phyloP scores from a whole-genome alignment of 2,329 filamentous ascomycete species.

The Tolypocladium pustulatum region DNA sequence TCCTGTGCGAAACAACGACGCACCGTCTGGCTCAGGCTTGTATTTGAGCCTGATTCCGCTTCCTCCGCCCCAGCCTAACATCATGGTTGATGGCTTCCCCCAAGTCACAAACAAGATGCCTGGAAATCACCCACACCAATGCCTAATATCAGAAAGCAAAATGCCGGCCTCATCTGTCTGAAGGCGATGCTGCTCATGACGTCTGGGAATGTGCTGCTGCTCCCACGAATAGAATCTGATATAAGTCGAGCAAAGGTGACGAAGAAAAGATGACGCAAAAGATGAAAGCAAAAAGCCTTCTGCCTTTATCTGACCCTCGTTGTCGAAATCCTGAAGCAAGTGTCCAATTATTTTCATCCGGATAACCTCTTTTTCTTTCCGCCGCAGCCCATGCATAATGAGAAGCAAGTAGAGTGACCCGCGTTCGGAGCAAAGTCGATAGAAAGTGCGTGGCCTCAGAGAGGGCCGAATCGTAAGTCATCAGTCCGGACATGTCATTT shows the following conservation, averaged over 20 bases:
- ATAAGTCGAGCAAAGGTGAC: not conserved
- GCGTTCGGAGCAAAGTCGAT: not conserved
- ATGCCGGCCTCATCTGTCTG: not conserved
- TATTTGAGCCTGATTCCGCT: not conserved
- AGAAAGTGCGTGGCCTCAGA: not conserved
- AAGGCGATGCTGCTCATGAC: not conserved
- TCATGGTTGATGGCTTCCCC: not conserved
- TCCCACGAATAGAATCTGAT: not conserved
- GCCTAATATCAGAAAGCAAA: not conserved
- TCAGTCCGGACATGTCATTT: not conserved
- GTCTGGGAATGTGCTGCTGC: not conserved
- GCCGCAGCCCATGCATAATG: not conserved
- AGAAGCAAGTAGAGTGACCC: not conserved
- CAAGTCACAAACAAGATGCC: not conserved
- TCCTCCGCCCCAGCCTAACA: not conserved
- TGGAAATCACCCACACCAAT: not conserved
- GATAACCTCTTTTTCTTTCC: not conserved
- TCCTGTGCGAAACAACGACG: not conserved
- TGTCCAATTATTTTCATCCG: constrained; percentile 1
- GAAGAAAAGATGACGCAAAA: not conserved
- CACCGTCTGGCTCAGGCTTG: not conserved
- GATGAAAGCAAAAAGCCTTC: not conserved
- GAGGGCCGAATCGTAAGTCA: not conserved
- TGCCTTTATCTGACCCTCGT: not conserved
- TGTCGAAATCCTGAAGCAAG: not conserved